Conservation (phyloP, 2,329 filamentous ascomycete species). For the Aureobasidium melanogenum region DNA sequence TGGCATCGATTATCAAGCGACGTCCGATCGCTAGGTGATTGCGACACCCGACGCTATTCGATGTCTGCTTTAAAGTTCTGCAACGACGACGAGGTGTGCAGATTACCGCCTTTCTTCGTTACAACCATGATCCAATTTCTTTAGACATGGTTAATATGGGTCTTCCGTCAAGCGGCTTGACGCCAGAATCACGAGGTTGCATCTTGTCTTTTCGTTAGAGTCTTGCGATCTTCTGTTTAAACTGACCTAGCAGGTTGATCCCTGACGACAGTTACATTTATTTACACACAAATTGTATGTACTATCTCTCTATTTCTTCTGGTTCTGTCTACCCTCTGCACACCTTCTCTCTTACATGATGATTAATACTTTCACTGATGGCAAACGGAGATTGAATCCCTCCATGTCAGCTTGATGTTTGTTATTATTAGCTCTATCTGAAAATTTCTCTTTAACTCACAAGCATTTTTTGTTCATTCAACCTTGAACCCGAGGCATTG, state of each 20-base stretch:
- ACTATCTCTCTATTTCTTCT: neutral
- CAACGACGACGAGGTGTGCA: neutral
- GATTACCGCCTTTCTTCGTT: neutral
- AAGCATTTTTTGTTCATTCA: neutral
- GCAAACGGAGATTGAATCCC: slow-evolving; percentile 8
- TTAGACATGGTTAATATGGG: neutral
- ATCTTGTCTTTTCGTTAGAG: neutral
- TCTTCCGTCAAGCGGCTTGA: neutral
- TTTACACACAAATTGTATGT: neutral
- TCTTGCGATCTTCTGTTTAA: neutral
- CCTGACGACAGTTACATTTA: neutral
- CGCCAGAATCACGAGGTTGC: neutral
- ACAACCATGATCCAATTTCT: neutral
- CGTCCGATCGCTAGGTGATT: neutral
- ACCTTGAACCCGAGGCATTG: neutral
- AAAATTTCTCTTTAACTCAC: neutral
- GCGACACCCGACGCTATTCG: neutral
- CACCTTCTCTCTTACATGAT: neutral
- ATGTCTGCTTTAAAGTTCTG: too few relatives aligned
- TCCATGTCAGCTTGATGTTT: neutral
- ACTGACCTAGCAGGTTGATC: neutral
- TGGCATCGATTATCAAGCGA: too few relatives aligned
- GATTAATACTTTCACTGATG: slow-evolving; percentile 3
- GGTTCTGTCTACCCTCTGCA: neutral
- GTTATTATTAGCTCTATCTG: slow-evolving; percentile 8